These are phyloP conservation scores for Paramecium bursaria DNA, from an alignment of 73 alveolate species.

Conservation along the genomic window DNA sequence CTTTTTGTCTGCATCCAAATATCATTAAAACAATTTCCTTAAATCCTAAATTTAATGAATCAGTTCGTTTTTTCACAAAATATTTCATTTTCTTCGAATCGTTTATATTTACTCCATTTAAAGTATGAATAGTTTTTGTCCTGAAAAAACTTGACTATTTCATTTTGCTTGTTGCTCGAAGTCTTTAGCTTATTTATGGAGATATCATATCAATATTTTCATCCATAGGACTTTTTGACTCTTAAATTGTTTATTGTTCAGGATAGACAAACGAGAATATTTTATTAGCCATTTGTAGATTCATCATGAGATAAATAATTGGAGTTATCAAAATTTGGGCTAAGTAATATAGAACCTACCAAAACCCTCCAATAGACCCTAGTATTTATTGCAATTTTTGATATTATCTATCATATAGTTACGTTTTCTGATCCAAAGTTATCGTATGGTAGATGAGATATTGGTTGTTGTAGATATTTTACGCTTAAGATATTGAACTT, in stretches of 20 bases:
- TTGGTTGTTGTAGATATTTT: neutral
- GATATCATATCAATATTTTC: too few species aligned
- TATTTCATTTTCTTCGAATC: constrained; percentile 12
- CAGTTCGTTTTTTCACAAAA: neutral
- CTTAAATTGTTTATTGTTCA: too few species aligned
- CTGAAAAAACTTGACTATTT: too few species aligned
- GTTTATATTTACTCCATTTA: constrained; percentile 3
- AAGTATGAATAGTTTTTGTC: too few species aligned
- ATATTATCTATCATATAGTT: constrained; percentile 12
- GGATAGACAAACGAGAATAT: neutral
- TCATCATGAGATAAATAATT: neutral
- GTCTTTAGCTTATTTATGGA: too few species aligned
- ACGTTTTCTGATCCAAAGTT: neutral
- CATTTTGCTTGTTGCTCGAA: too few species aligned
- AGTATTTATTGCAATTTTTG: neutral
- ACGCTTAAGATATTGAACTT: neutral
- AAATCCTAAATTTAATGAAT: constrained; percentile 27
- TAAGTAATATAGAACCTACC: neutral
- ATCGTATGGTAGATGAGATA: neutral
- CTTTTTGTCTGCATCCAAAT: neutral
- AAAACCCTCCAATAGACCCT: constrained; percentile 44
- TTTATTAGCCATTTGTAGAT: constrained; percentile 2
- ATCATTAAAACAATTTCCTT: constrained; percentile 27
- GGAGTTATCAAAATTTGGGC: neutral
- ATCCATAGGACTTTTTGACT: too few species aligned